Evolutionary conservation across 345 rosid species (phyloP), one percentile per base, ranked within the genome.

Genomic region (Conringia planisiliqua): DNA sequence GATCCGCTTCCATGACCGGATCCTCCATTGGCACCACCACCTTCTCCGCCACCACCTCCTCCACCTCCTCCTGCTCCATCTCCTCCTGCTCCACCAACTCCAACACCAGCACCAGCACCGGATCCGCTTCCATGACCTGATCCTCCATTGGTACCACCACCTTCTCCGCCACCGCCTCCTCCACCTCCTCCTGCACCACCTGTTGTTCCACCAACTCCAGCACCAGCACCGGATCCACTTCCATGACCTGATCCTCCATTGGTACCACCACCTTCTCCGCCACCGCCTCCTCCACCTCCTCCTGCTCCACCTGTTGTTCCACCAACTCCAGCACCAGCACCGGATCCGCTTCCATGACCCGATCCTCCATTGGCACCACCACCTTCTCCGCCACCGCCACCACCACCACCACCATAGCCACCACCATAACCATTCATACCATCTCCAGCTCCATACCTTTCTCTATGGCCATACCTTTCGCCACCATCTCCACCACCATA

Each of bases 41-140:
- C 63, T 8, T 35, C 77, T 1, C 61, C 82, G 0, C 58, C 78
- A 4, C 67, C 85, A 0, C 78, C 76, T 0, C 82, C 75, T 0
- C 81, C 51, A 0, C 82, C 79, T 0, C 80, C 83, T 0, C 80
- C 73, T 4, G 71, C 66, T 3, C 80, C 80, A 9, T n/a, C 79
- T 0, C 80, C 83, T 0, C 80, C 89, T 0, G 24, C 79, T 1
- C 70, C 87, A 0, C 33, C 81, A 4, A 6, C 12, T 29, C 68
- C 78, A 26, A 6, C 69, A 5, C 83, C 74, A 26, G 27, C 42
- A 39, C 76, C 83, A 16, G 62, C 77, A 1, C 82, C 83, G 35
- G 51, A 57, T 2, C 85, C 83, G 1, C 63, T 76, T 51, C 82
- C 84, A 57, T 68, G 73, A 10, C 84, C 84, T 2, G 66, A 68